Percentiles rank a stretch among this genome's conserved stretches.
Evolutionary conservation across 495 filamentous ascomycete species (phyloP).

Genomic region (Thozetella sp.): DNA sequence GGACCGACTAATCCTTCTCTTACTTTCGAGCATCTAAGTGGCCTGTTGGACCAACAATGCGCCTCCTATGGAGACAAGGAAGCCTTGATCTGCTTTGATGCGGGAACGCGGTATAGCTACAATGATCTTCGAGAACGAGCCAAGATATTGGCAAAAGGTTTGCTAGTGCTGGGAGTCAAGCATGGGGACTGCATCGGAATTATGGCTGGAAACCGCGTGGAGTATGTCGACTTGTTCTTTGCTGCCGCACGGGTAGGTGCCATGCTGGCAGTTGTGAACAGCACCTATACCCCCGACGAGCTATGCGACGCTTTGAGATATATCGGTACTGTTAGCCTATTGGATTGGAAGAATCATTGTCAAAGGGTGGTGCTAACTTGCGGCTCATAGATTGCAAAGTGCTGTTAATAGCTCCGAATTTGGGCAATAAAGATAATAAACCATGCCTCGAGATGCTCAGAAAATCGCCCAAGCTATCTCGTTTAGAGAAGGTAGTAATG

Average conservation of each 20-base stretch:
- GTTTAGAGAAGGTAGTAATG: slow-evolving; percentile 48
- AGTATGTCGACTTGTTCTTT: slow-evolving; percentile 72
- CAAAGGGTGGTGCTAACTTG: slow-evolving; percentile 3
- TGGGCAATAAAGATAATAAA: slow-evolving; percentile 59
- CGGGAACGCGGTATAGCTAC: slow-evolving; percentile 67
- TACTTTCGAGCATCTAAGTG: slow-evolving; percentile 61
- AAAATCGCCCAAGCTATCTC: slow-evolving; percentile 50
- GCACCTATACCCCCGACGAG: slow-evolving; percentile 69
- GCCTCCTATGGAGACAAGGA: slow-evolving; percentile 60
- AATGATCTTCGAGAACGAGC: slow-evolving; percentile 60
- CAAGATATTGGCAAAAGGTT: slow-evolving; percentile 56
- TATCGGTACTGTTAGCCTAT: slow-evolving; percentile 45
- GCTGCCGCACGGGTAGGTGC: slow-evolving; percentile 65
- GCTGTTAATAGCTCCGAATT: slow-evolving; percentile 64
- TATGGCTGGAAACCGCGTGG: slow-evolving; percentile 72
- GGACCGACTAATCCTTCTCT: slow-evolving; percentile 62
- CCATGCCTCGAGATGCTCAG: slow-evolving; percentile 41
- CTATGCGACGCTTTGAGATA: slow-evolving; percentile 64
- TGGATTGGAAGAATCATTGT: not conserved
- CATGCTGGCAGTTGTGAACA: slow-evolving; percentile 69
- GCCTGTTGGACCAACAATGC: slow-evolving; percentile 63
- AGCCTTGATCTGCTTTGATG: slow-evolving; percentile 68
- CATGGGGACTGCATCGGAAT: slow-evolving; percentile 68
- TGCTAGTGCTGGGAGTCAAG: slow-evolving; percentile 61
- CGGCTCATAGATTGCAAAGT: slow-evolving; percentile 51